These are phyloP conservation scores for Aleurites moluccanus DNA, from an alignment of 441 rosid genomes.

Conservation along the genomic window DNA sequence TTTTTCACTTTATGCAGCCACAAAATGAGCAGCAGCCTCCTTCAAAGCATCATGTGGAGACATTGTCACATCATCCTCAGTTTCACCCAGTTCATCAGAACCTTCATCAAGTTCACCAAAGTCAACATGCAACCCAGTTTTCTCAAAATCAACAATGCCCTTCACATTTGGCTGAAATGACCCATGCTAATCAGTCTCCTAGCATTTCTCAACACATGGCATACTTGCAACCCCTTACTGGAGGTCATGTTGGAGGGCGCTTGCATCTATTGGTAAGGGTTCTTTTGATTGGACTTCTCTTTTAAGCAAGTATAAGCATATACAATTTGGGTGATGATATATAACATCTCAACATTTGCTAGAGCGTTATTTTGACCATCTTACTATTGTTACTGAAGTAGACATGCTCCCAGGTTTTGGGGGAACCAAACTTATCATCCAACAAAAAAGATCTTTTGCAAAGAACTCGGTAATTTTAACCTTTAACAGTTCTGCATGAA, in stretches of 20 bases:
- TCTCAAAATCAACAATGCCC: conserved; percentile 69
- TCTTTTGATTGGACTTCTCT: conserved; percentile 6
- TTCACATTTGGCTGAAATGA: conserved; percentile 56
- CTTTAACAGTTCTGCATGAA: neutral
- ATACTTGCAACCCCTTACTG: conserved; percentile 76
- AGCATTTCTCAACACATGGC: conserved; percentile 79
- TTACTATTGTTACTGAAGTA: neutral
- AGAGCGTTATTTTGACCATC: neutral
- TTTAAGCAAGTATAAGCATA: neutral
- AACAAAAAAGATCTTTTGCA: neutral
- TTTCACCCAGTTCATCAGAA: conserved; percentile 72
- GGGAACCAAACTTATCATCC: neutral
- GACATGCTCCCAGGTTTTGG: neutral
- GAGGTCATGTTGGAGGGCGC: conserved; percentile 64
- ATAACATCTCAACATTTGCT: neutral
- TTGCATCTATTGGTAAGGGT: conserved; percentile 69
- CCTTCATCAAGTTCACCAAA: conserved; percentile 71
- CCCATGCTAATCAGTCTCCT: conserved; percentile 67
- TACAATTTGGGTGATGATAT: neutral
- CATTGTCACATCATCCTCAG: conserved; percentile 63
- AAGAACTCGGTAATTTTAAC: neutral
- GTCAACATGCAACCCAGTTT: conserved; percentile 61
- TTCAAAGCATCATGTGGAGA: conserved; percentile 68
- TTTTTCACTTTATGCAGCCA: conserved; percentile 34
- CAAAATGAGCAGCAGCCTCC: conserved; percentile 60